These are phyloP conservation scores for Discostella pseudostelligera DNA, from an alignment of 108 stramenopile species.

Conservation along the genomic window DNA sequence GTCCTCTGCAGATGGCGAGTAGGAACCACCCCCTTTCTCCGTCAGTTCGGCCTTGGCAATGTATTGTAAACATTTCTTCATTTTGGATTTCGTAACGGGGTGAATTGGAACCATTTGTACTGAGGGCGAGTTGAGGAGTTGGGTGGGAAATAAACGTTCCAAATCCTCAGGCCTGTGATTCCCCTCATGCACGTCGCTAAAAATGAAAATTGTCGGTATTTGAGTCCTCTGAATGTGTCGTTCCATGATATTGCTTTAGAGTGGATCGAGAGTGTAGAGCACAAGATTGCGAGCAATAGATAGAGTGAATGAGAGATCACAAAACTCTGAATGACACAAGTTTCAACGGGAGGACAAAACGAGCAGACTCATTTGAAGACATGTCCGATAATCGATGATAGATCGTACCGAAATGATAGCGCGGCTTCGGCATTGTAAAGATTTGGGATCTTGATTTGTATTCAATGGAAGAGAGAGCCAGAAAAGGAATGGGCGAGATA, in stretches of 20 bases:
- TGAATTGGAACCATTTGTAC: slow-evolving; percentile 64
- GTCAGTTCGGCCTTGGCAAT: slow-evolving; percentile 51
- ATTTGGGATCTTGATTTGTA: slow-evolving; percentile 49
- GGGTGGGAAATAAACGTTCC: slow-evolving; percentile 59
- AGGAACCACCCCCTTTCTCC: neutral
- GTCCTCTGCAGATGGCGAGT: slow-evolving; percentile 23
- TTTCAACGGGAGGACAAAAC: neutral
- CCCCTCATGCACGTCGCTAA: slow-evolving; percentile 77
- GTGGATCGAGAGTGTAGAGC: neutral
- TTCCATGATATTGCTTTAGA: slow-evolving; percentile 55
- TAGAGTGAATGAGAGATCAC: neutral
- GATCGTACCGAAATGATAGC: slow-evolving; percentile 52
- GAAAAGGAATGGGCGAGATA: neutral
- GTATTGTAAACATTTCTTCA: slow-evolving; percentile 63
- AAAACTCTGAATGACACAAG: neutral
- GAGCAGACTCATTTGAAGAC: too few relatives aligned
- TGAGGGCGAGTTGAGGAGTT: slow-evolving; percentile 48
- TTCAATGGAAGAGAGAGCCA: neutral
- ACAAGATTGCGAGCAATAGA: neutral
- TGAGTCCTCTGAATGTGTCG: slow-evolving; percentile 53
- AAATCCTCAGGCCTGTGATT: slow-evolving; percentile 78
- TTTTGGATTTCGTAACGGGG: slow-evolving; percentile 70
- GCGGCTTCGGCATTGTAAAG: slow-evolving; percentile 54
- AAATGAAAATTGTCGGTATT: slow-evolving; percentile 71
- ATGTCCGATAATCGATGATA: neutral